Evolutionary conservation across 164 flowering plant species (phyloP).

Genomic region (Liquidambar formosana): DNA sequence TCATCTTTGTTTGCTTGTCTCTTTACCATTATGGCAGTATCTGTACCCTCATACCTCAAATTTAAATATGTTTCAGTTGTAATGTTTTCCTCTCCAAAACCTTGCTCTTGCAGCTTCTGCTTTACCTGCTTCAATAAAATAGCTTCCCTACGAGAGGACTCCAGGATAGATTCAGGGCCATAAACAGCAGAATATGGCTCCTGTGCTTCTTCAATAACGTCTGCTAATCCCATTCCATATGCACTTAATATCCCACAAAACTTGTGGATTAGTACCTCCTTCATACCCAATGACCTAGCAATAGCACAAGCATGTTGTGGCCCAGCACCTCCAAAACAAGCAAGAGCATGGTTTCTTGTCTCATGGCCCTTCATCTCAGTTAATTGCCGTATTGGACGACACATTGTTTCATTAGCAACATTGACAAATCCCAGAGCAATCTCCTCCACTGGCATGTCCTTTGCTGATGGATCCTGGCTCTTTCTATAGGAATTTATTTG

Average conservation of each 20-base stretch:
- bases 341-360: constrained; percentile 92
- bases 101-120: constrained; percentile 69
- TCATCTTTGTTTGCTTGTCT: constrained; percentile 34
- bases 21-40: constrained; percentile 97
- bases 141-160: constrained; percentile 67
- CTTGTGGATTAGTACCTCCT: constrained; percentile 84
- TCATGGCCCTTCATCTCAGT: constrained; percentile 99
- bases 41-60: constrained; percentile 94
- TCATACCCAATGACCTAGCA: constrained; percentile 92
- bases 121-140: constrained; percentile 56
- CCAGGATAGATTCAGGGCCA: constrained; percentile 54
- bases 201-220: constrained; percentile 93
- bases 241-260: constrained; percentile 98
- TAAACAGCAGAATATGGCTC: constrained; percentile 92
- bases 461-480: constrained; percentile 66
- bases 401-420: constrained; percentile 99
- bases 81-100: constrained; percentile 66
- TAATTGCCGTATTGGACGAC: constrained; percentile 92
- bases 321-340: constrained; percentile 99
- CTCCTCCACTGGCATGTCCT: constrained; percentile 90
- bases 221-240: constrained; percentile 98
- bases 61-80: constrained; percentile 70
- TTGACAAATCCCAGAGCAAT: constrained; percentile 92
- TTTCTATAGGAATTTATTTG: constrained; percentile 70
- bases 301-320: constrained; percentile 99